Base-by-base conservation (phyloP, 352 stramenopile species). In the Aphanomyces invadans region DNA sequence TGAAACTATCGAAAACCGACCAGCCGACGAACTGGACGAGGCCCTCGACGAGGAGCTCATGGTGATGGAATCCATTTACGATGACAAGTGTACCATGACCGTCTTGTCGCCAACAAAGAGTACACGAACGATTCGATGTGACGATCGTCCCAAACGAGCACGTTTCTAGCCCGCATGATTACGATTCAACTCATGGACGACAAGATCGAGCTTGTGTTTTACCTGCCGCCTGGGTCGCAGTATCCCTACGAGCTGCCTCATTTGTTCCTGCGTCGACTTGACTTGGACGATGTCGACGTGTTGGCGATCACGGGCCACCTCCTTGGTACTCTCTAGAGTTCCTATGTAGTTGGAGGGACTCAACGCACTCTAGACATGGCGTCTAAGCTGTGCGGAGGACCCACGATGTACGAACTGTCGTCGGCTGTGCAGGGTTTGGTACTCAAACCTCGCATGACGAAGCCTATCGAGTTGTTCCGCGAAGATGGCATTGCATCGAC, bases 1-100 rank as follows among this genome's bases (percentile, higher is more conserved):
- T 1, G 23, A 31, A 23, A 61, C 46, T 19, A 45, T 69, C 3
- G 11, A 15, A 10, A 19, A 10, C 32, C 49, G 55, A 4, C 70
- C 76, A 48, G 55, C 73, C 0, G 78, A 84, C 1, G 83, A 91
- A 51, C 56, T 88, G 15, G 38, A 74, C 10, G 71, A 74, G 17
- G 70, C 79, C 67, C 83, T 81, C 2, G 76, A 88, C 56, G 81
- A 95, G 36, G 86, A 95, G 36, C 70, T 90, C 3, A 84, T 92
- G 38, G 86, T 81, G 12, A 61, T 95, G 2, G 83, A 92, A 65
- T 78, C 86, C 7, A 95, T 95, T 51, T 95, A 91, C 62, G 83
- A 90, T 45, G 79, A 94, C 60, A 88, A 79, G 4, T 23, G 10
- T 9, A 29, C 39, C n/a, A 3, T 28, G 15, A 57, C 45, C 4